phyloP scores from a whole-genome alignment of 2,329 filamentous ascomycete genomes.

The Endothia cerciana region DNA sequence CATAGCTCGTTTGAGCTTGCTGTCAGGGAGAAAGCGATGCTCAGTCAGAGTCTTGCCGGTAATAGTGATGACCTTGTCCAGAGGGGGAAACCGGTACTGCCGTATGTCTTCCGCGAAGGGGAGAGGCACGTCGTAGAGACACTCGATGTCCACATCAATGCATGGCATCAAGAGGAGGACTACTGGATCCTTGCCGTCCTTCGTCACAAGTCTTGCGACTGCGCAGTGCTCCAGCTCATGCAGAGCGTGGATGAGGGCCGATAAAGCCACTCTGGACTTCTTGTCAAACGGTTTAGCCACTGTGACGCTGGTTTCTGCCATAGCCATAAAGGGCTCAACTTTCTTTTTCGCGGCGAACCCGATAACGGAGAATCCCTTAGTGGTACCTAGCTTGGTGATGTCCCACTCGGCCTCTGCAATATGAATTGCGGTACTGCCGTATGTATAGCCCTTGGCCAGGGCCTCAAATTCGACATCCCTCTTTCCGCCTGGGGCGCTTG shows the following conservation, averaged over 20 bases:
- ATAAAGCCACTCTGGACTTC: constrained; percentile 82
- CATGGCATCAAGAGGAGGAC: constrained; percentile 80
- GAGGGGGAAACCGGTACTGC: constrained; percentile 85
- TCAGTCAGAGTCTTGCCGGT: constrained; percentile 79
- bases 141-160: constrained; percentile 79
- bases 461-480: constrained; percentile 80
- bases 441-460: constrained; percentile 91
- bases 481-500: constrained; percentile 75
- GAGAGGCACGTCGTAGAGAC: constrained; percentile 84
- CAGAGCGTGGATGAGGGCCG: constrained; percentile 86
- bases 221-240: constrained; percentile 85
- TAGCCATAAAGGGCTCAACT: constrained; percentile 82
- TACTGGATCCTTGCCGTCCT: constrained; percentile 78
- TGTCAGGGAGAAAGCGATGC: constrained; percentile 80
- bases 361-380: constrained; percentile 76
- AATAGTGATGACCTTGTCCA: constrained; percentile 87
- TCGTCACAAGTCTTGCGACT: constrained; percentile 81
- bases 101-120: constrained; percentile 94
- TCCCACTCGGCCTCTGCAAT: constrained; percentile 87
- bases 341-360: constrained; percentile 80
- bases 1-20: constrained; percentile 80
- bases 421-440: constrained; percentile 87
- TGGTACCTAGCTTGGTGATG: constrained; percentile 83
- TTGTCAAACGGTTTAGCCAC: constrained; percentile 77
- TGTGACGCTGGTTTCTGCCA: constrained; percentile 80